Evolutionary conservation across 1,139 yeast genomes (phyloP).

Genomic region (Diutina pseudorugosa): DNA sequence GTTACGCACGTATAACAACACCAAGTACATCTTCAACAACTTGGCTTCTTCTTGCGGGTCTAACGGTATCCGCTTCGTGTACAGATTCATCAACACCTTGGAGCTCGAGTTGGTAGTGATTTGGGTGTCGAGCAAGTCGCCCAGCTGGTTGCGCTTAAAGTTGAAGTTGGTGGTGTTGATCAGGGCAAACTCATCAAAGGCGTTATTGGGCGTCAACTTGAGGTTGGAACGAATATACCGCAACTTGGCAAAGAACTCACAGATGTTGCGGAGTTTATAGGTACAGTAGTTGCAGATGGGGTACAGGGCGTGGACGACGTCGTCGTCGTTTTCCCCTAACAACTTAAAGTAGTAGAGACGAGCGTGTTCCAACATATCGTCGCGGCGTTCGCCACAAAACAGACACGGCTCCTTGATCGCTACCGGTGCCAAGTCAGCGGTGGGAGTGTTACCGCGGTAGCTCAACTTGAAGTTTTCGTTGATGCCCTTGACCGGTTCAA

Average conservation of each 20-base stretch:
- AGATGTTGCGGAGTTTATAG: constrained; percentile 61
- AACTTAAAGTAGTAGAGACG: constrained; percentile 59
- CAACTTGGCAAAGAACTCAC: constrained; percentile 68
- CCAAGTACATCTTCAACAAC: constrained; percentile 13
- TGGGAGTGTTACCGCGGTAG: constrained; percentile 10
- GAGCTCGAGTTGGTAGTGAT: neutral
- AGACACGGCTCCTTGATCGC: constrained; percentile 69
- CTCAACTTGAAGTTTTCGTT: constrained; percentile 52
- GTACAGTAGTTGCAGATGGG: constrained; percentile 84
- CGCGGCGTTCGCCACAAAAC: constrained; percentile 68
- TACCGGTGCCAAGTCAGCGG: constrained; percentile 35
- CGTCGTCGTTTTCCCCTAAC: constrained; percentile 10
- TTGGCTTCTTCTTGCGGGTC: constrained; percentile 13
- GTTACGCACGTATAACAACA: constrained; percentile 20
- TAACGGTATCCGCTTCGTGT: constrained; percentile 7
- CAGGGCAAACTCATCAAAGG: constrained; percentile 15
- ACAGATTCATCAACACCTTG: neutral
- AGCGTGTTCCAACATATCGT: constrained; percentile 61
- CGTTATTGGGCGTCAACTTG: constrained; percentile 17
- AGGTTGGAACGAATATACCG: constrained; percentile 47
- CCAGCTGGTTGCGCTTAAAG: constrained; percentile 19
- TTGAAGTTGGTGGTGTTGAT: constrained; percentile 10
- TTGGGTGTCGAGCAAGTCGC: constrained; percentile 6
- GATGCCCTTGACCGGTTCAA: constrained; percentile 80
- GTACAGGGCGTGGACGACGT: constrained; percentile 28